Percentiles rank a stretch among this genome's conserved stretches.
Evolutionary conservation across 1,284 basidiomycete species (phyloP).

Genomic region (Abortiporus biennis): DNA sequence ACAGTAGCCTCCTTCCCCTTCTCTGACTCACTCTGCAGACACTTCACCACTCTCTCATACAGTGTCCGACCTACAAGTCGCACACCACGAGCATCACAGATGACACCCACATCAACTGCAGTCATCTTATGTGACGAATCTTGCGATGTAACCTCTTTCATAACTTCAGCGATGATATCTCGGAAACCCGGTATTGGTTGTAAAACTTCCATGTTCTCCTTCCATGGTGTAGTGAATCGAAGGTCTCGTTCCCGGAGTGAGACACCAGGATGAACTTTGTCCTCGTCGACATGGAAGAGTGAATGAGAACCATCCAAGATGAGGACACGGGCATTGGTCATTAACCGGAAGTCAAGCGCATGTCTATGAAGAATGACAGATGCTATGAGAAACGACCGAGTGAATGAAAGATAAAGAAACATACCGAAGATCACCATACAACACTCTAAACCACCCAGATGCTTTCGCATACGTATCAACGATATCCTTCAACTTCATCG

Average conservation of each 20-base stretch:
- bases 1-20: neutral
- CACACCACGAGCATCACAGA: constrained; percentile 49
- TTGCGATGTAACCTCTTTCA: constrained; percentile 30
- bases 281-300: constrained; percentile 34
- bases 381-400: neutral
- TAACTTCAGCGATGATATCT: constrained; percentile 38
- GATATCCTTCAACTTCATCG: constrained; percentile 30
- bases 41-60: constrained; percentile 23
- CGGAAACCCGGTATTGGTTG: constrained; percentile 58
- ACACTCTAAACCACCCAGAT: constrained; percentile 73
- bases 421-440: constrained; percentile 63
- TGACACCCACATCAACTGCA: constrained; percentile 53
- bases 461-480: constrained; percentile 71
- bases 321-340: constrained; percentile 56
- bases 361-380: constrained; percentile 37
- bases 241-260: neutral
- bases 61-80: constrained; percentile 40
- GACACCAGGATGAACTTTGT: constrained; percentile 3
- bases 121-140: constrained; percentile 38
- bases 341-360: constrained; percentile 73
- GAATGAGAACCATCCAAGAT: constrained; percentile 66
- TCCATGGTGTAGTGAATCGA: constrained; percentile 1
- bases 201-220: constrained; percentile 31
- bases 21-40: too few species aligned
- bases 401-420: constrained; percentile 12